phyloP scores from a whole-genome alignment of 2,329 filamentous ascomycete genomes.

The Davidsoniella eucalypti region DNA sequence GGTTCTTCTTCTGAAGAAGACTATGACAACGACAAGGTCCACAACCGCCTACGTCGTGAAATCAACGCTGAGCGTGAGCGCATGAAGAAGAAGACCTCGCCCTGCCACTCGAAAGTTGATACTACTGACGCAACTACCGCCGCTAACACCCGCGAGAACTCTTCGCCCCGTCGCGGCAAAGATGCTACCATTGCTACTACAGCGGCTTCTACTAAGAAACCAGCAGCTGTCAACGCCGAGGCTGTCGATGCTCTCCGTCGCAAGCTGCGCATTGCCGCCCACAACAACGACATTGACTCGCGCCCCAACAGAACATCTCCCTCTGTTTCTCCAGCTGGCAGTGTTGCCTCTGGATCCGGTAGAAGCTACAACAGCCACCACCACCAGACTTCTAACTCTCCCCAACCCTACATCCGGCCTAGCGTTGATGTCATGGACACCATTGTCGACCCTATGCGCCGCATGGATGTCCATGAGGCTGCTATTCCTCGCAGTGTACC shows the following conservation, averaged over 20 bases:
- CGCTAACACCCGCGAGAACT: background rate
- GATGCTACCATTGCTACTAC: background rate
- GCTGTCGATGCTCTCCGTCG: background rate
- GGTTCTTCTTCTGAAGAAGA: background rate
- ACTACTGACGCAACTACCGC: background rate
- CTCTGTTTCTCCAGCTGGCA: too few relatives aligned
- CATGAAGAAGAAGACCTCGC: background rate
- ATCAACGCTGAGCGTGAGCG: background rate
- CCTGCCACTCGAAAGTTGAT: background rate
- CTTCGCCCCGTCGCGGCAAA: background rate
- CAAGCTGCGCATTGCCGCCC: conserved; percentile 1
- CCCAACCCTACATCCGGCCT: too few relatives aligned
- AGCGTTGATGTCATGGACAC: too few relatives aligned
- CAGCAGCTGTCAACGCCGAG: background rate
- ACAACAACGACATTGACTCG: background rate
- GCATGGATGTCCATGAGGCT: too few relatives aligned
- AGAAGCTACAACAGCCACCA: too few relatives aligned
- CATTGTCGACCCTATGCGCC: too few relatives aligned
- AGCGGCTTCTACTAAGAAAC: background rate
- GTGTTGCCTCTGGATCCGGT: too few relatives aligned
- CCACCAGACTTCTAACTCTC: too few relatives aligned
- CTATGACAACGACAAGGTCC: background rate
- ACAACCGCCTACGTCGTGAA: background rate
- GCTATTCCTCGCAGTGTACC: too few relatives aligned
- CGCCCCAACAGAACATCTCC: background rate